phyloP scores from a whole-genome alignment of 768 basidiomycete genomes.

The Podaxis sp. region DNA sequence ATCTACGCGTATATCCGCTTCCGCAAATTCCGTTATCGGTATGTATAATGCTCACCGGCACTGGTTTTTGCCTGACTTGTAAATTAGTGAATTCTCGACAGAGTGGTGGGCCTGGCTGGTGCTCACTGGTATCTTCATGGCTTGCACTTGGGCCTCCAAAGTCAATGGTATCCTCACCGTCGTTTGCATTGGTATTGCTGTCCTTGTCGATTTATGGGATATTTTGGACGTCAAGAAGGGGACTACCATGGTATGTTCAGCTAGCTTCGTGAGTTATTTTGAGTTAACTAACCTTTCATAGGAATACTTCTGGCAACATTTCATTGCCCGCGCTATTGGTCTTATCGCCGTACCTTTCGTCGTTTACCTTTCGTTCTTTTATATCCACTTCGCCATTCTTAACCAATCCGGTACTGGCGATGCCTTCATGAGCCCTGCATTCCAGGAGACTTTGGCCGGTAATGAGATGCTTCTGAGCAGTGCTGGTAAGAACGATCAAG shows the following conservation, averaged over 20 bases:
- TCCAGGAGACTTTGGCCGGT: conserved; percentile 92
- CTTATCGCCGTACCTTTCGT: conserved; percentile 86
- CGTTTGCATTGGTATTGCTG: conserved; percentile 82
- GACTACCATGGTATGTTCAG: conserved; percentile 60
- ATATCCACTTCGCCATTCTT: conserved; percentile 87
- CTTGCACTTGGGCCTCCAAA: conserved; percentile 95
- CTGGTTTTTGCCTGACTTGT: conserved; percentile 9
- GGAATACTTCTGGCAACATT: conserved; percentile 90
- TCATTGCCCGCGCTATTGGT: conserved; percentile 76
- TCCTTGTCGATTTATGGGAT: conserved; percentile 92
- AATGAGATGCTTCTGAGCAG: conserved; percentile 91
- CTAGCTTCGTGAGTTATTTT: conserved; percentile 4
- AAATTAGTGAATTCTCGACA: conserved; percentile 71
- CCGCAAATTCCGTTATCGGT: conserved; percentile 90
- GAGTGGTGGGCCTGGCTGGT: conserved; percentile 96
- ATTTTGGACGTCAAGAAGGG: conserved; percentile 80
- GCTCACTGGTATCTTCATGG: conserved; percentile 89
- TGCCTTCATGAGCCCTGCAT: conserved; percentile 94
- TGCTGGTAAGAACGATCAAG: conserved; percentile 57
- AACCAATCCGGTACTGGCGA: conserved; percentile 90
- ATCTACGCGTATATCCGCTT: conserved; percentile 93
- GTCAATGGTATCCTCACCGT: conserved; percentile 97
- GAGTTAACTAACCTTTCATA: conserved; percentile 23
- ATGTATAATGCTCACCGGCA: conserved; percentile 18
- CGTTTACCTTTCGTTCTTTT: conserved; percentile 95